Conservation (phyloP, 495 filamentous ascomycete species). For the Penicillium goetzii region DNA sequence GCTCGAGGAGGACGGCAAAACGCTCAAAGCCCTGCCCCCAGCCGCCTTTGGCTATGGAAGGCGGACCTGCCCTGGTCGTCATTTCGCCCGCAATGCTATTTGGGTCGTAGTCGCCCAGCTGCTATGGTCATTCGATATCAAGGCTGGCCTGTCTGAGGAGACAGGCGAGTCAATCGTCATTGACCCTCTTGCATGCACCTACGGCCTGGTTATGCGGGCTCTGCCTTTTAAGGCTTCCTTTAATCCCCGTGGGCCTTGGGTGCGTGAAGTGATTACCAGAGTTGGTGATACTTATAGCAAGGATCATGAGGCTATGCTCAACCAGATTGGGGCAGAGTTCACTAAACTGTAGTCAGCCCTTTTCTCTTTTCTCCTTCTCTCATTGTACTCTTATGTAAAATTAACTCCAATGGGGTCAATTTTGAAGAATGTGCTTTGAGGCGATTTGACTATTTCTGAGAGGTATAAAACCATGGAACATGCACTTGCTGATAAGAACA, state of each 20-base stretch:
- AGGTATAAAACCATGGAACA: too few species aligned
- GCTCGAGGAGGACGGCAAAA: constrained; percentile 24
- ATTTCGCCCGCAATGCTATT: constrained; percentile 33
- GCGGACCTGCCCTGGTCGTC: constrained; percentile 33
- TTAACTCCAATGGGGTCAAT: too few species aligned
- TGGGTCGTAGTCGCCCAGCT: constrained; percentile 33
- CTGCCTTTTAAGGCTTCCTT: constrained; percentile 32
- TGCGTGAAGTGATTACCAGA: constrained; percentile 21
- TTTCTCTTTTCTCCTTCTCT: not conserved
- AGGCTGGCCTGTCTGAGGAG: constrained; percentile 13
- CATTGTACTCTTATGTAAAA: not conserved
- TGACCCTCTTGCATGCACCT: constrained; percentile 31
- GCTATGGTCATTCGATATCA: constrained; percentile 40
- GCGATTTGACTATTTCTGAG: too few species aligned
- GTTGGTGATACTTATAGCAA: constrained; percentile 24
- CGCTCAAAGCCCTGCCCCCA: constrained; percentile 9
- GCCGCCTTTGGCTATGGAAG: constrained; percentile 36
- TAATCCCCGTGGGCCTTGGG: constrained; percentile 27
- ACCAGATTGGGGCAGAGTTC: constrained; percentile 33
- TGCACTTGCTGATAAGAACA: not conserved
- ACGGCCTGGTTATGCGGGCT: constrained; percentile 32
- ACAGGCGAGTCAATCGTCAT: constrained; percentile 22
- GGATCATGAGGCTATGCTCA: constrained; percentile 36
- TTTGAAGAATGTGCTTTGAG: too few species aligned
- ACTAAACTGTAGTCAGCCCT: constrained; percentile 18